phyloP scores from a whole-genome alignment of 331 rosid genomes.

The Erythrophleum ivorense region DNA sequence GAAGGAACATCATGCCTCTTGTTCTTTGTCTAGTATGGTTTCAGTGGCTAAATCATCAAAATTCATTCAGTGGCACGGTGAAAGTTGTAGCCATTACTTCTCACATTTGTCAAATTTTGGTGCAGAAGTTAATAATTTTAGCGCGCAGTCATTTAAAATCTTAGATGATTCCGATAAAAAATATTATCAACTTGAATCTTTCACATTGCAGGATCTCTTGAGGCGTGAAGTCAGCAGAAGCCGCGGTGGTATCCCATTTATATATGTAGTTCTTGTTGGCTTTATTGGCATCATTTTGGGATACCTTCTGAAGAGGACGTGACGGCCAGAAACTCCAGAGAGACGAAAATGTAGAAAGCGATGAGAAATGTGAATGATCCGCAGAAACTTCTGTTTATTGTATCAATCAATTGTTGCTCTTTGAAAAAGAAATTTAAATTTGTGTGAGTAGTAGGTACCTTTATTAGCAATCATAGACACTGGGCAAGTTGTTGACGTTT shows the following conservation, averaged over 20 bases:
- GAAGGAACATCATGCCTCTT: background rate
- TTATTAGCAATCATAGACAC: conserved; percentile 43
- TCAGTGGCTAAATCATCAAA: background rate
- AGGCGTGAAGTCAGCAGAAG: conserved; percentile 53
- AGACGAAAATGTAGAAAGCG: conserved; percentile 58
- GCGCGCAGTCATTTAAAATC: background rate
- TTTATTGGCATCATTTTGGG: conserved; percentile 82
- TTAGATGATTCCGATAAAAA: conserved; percentile 8
- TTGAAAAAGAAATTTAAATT: conserved; percentile 33
- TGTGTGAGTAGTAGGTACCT: conserved; percentile 45
- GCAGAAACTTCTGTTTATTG: conserved; percentile 39
- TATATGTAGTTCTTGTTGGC: conserved; percentile 65
- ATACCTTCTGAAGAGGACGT: conserved; percentile 76
- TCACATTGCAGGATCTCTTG: conserved; percentile 63
- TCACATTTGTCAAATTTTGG: background rate
- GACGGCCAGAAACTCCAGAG: conserved; percentile 37
- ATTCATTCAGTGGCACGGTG: background rate
- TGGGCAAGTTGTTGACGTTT: conserved; percentile 39
- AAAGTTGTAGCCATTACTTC: background rate
- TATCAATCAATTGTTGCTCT: conserved; percentile 45
- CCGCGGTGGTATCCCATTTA: conserved; percentile 58
- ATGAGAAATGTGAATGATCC: conserved; percentile 48
- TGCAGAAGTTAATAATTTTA: background rate
- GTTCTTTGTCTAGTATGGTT: background rate
- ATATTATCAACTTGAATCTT: conserved; percentile 23